Conservation (phyloP, 768 basidiomycete genomes). For the Tylopilus felleus region DNA sequence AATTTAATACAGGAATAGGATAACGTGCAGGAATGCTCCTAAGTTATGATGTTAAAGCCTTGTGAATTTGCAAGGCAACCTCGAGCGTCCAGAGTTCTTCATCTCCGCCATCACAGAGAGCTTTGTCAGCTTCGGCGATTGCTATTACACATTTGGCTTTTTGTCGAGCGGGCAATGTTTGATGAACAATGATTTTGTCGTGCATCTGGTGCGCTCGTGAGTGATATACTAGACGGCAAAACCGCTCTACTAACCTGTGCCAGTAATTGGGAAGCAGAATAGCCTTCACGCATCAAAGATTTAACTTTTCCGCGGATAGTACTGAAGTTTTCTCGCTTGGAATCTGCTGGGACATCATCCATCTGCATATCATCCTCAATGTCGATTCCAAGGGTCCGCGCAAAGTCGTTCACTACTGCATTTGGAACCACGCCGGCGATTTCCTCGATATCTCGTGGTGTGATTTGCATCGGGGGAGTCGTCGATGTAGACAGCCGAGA, state of each 20-base stretch:
- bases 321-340: slow-evolving; percentile 46
- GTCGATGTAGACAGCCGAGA: slow-evolving; percentile 80
- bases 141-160: slow-evolving; percentile 79
- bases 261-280: slow-evolving; percentile 86
- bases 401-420: slow-evolving; percentile 64
- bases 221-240: slow-evolving; percentile 3
- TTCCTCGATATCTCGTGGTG: slow-evolving; percentile 82
- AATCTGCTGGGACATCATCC: slow-evolving; percentile 30
- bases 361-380: slow-evolving; percentile 52
- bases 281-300: slow-evolving; percentile 80
- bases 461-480: slow-evolving; percentile 69
- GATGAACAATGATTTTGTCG: slow-evolving; percentile 82
- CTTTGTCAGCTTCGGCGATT: slow-evolving; percentile 95
- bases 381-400: slow-evolving; percentile 70
- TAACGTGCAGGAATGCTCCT: background rate
- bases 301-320: slow-evolving; percentile 69
- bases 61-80: slow-evolving; percentile 76
- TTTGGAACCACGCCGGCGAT: slow-evolving; percentile 95
- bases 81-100: slow-evolving; percentile 95
- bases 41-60: slow-evolving; percentile 40
- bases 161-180: slow-evolving; percentile 71
- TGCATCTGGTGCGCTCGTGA: slow-evolving; percentile 60
- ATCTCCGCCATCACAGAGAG: slow-evolving; percentile 92
- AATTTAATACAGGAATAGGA: background rate
- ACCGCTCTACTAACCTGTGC: slow-evolving; percentile 60